A percentile compares a stretch with the other conserved stretches of the same genome.
These are phyloP conservation scores for Aspergillus sp. DNA, from an alignment of 2,329 filamentous ascomycete genomes.

Conservation along the genomic window DNA sequence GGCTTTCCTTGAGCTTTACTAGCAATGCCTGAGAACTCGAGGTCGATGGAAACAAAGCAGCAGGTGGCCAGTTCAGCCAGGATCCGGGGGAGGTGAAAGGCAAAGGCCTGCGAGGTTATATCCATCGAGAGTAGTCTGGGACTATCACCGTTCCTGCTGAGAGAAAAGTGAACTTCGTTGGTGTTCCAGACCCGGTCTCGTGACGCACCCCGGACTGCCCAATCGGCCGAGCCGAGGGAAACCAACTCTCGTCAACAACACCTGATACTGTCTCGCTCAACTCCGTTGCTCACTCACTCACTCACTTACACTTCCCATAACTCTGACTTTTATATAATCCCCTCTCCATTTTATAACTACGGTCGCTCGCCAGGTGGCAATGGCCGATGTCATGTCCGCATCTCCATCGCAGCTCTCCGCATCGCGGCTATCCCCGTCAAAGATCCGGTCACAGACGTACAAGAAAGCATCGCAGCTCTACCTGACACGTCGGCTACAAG, in stretches of 20 bases:
- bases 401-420: slow-evolving; percentile 51
- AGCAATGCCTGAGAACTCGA: slow-evolving; percentile 58
- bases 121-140: slow-evolving; percentile 42
- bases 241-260: slow-evolving; percentile 16
- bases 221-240: slow-evolving; percentile 25
- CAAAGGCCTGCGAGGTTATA: slow-evolving; percentile 43
- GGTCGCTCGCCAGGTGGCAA: slow-evolving; percentile 12
- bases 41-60: slow-evolving; percentile 55
- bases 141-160: background rate
- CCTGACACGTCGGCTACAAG: slow-evolving; percentile 82
- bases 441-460: slow-evolving; percentile 72
- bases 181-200: slow-evolving; percentile 14
- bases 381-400: slow-evolving; percentile 27
- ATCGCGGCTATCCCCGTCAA: slow-evolving; percentile 57
- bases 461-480: slow-evolving; percentile 90
- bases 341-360: background rate
- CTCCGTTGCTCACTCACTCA: slow-evolving; percentile 4
- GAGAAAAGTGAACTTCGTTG: background rate
- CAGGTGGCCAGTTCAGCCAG: slow-evolving; percentile 50
- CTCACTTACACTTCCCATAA: slow-evolving; percentile 2
- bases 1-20: slow-evolving; percentile 28
- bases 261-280: slow-evolving; percentile 6
- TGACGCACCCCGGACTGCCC: slow-evolving; percentile 24
- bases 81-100: slow-evolving; percentile 44
- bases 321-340: slow-evolving; percentile 1